Conservation (phyloP, 2,329 filamentous ascomycete species). For the Penicillium sp. region DNA sequence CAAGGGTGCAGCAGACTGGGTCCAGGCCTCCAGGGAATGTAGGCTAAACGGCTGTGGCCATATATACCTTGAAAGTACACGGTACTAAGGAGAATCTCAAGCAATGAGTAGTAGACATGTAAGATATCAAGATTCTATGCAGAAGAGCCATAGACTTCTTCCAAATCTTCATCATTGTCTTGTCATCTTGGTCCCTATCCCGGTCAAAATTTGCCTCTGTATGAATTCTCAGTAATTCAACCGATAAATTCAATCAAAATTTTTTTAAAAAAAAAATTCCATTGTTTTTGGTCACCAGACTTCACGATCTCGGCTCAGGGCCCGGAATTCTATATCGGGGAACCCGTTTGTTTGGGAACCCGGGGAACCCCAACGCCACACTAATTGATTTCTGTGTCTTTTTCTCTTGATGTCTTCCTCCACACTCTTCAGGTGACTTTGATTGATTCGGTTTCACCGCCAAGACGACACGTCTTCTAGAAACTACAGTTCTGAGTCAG, state of each 20-base stretch:
- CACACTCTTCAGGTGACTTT: constrained; percentile 1
- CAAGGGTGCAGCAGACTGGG: not conserved
- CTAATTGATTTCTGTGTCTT: not conserved
- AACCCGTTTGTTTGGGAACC: constrained; percentile 7
- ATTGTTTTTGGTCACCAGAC: constrained; percentile 1
- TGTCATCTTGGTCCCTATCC: not conserved
- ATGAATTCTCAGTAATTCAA: not conserved
- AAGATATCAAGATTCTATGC: not conserved
- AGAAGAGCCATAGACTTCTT: not conserved
- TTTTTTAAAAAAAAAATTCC: not conserved
- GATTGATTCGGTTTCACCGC: not conserved
- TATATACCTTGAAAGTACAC: not conserved
- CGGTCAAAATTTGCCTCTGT: not conserved
- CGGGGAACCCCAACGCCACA: constrained; percentile 10
- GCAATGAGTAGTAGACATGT: not conserved
- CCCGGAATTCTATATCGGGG: constrained; percentile 12
- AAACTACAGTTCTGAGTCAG: constrained; percentile 6
- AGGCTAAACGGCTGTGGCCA: constrained; percentile 6
- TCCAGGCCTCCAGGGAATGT: constrained; percentile 6
- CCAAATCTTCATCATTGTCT: not conserved
- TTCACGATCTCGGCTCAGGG: not conserved
- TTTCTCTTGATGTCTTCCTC: not conserved
- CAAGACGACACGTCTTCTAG: constrained; percentile 3
- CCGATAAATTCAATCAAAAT: not conserved
- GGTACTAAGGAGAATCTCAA: not conserved